Evolutionary conservation across 805 yeast genomes (phyloP).

Genomic region (Isabelozyma heimii): DNA sequence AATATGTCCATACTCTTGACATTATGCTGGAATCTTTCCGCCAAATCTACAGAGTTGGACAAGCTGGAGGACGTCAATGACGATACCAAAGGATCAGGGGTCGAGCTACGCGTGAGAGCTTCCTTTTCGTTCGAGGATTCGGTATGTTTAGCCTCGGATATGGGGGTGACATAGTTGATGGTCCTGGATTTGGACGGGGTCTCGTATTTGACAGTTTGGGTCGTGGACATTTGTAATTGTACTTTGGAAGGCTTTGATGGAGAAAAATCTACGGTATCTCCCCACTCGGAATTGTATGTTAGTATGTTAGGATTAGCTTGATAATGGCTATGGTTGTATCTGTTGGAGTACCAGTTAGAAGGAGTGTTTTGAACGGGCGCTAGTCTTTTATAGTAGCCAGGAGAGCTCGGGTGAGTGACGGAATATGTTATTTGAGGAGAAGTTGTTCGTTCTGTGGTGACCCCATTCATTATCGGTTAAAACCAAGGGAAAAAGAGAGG

Average conservation of each 20-base stretch:
- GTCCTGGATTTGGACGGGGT: slow-evolving; percentile 8
- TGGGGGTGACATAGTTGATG: slow-evolving; percentile 4
- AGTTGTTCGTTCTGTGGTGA: neutral
- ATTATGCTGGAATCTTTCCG: neutral
- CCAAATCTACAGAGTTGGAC: neutral
- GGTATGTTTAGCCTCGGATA: slow-evolving; percentile 2
- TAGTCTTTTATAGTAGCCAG: neutral
- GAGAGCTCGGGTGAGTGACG: neutral
- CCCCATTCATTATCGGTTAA: neutral
- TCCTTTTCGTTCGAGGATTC: neutral
- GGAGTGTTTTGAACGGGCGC: neutral
- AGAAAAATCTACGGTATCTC: slow-evolving; percentile 14
- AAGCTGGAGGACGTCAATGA: neutral
- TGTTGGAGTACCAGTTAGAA: neutral
- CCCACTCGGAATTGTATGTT: slow-evolving; percentile 23
- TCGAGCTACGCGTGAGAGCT: neutral
- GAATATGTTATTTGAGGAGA: neutral
- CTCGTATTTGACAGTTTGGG: slow-evolving; percentile 8
- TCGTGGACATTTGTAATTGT: slow-evolving; percentile 3
- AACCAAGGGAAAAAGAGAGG: neutral
- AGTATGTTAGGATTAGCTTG: neutral
- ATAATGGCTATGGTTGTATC: neutral
- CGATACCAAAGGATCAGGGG: neutral
- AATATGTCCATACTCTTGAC: slow-evolving; percentile 42
- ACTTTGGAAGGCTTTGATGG: slow-evolving; percentile 8